phyloP scores from a whole-genome alignment of 495 filamentous ascomycete genomes.

The Trichocladium antarcticum region DNA sequence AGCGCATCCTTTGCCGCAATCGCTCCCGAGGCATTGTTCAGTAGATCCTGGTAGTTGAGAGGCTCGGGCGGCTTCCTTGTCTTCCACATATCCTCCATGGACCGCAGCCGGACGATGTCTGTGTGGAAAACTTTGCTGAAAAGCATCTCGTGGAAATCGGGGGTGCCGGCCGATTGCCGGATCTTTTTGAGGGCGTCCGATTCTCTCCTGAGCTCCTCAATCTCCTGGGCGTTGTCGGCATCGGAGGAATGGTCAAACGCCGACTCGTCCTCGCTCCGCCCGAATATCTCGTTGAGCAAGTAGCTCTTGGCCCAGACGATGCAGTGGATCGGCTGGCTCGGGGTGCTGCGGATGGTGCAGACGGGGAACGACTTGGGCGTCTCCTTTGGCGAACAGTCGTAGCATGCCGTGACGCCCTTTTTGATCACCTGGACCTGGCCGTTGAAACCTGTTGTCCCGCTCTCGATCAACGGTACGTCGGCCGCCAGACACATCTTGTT shows the following conservation, averaged over 20 bases:
- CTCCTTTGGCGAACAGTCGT: conserved; percentile 85
- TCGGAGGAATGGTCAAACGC: conserved; percentile 67
- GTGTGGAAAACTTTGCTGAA: conserved; percentile 89
- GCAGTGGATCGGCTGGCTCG: conserved; percentile 92
- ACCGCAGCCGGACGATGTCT: conserved; percentile 73
- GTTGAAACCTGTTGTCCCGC: conserved; percentile 95
- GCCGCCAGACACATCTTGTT: conserved; percentile 96
- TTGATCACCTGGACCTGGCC: conserved; percentile 95
- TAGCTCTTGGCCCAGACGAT: conserved; percentile 99
- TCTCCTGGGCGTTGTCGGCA: conserved; percentile 77
- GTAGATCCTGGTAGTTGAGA: conserved; percentile 49
- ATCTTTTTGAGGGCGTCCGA: conserved; percentile 74
- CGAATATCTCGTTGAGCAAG: conserved; percentile 87
- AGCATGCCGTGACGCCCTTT: conserved; percentile 89
- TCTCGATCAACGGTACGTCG: conserved; percentile 84
- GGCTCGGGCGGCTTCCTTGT: conserved; percentile 59
- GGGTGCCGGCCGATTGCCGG: conserved; percentile 67
- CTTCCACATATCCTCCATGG: conserved; percentile 97
- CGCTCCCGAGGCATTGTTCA: conserved; percentile 37
- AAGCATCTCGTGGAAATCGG: conserved; percentile 65
- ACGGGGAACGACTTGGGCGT: conserved; percentile 85
- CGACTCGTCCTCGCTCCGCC: conserved; percentile 74
- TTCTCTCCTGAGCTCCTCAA: conserved; percentile 72
- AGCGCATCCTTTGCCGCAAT: conserved; percentile 42
- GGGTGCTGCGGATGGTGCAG: conserved; percentile 92